Evolutionary conservation across 179 eudicot genomes (phyloP).

Genomic region (Drosera spatulata): DNA sequence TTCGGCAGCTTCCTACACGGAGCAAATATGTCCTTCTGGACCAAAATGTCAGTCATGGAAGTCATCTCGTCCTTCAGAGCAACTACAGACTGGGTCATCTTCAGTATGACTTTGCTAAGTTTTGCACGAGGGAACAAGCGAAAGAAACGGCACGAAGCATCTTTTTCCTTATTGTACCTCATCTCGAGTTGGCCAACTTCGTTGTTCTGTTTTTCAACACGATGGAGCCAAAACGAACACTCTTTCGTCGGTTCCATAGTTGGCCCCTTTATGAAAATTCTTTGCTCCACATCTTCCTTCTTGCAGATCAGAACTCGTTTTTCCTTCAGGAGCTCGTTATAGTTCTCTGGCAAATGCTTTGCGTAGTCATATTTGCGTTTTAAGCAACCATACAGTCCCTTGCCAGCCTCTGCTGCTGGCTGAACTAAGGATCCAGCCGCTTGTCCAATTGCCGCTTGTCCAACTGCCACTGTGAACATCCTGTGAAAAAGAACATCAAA

Average conservation of each 20-base stretch:
- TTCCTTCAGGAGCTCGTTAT: conserved; percentile 9
- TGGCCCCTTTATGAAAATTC: conserved; percentile 3
- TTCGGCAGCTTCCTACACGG: conserved; percentile 11
- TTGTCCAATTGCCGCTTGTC: not conserved
- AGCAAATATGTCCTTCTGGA: conserved; percentile 2
- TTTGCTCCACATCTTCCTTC: conserved; percentile 5
- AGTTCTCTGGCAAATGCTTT: conserved; percentile 8
- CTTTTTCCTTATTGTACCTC: conserved; percentile 5
- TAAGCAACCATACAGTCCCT: conserved; percentile 9
- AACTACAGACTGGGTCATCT: conserved; percentile 8
- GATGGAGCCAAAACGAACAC: conserved; percentile 15
- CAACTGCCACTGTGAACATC: not conserved
- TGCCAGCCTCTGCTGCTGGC: not conserved
- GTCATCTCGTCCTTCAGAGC: conserved; percentile 6
- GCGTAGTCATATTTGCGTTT: conserved; percentile 16
- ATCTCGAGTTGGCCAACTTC: conserved; percentile 1
- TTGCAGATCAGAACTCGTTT: conserved; percentile 5
- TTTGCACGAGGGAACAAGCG: conserved; percentile 8
- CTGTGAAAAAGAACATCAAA: not conserved
- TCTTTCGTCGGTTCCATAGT: conserved; percentile 8
- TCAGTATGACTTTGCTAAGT: conserved; percentile 10
- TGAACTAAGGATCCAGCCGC: not conserved
- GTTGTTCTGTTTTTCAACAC: not conserved
- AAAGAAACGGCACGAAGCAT: conserved; percentile 7
- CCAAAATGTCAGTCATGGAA: not conserved